Evolutionary conservation across 2,329 filamentous ascomycete species (phyloP), one percentile per base, ranked within the genome.

Genomic region (Fusarium solani-melongenae): DNA sequence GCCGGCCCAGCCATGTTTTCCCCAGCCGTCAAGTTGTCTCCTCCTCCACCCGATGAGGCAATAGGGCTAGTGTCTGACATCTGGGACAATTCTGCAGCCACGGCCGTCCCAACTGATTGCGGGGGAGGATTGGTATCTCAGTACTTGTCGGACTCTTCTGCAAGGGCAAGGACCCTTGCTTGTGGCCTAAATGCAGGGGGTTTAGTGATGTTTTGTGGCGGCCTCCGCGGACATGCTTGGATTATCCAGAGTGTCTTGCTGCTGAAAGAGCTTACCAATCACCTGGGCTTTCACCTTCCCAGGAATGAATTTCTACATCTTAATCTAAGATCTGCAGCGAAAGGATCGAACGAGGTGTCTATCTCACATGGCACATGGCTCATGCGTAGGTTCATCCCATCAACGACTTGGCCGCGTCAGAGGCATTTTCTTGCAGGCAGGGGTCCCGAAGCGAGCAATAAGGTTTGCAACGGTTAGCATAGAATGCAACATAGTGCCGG

Each of bases 381-480:
- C 27, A 33, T 55, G 49, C 31, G 29, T 20, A 33, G n/a, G 29
- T 55, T 55, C 49, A 55, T 55, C 49, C 49, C 49, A 33, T 55
- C 49, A 17, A 39, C 15, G 22, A 46, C 29, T 33, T 33, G 53
- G 20, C 20, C 33, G 20, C 31, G 55, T 36, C 33, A 34, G n/a
- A 36, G 53, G 29, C 55, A 34, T 36, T 57, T n/a, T 24, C n/a
- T 57, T 27, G 29, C 33, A 39, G 6, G 22, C 41, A 46, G 41
- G 41, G 41, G 22, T 27, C 31, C 11, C 33, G 36, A 49, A 36
- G 33, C 33, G 64, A 51, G 49, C 6, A 58, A 33, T 33, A 41
- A 57, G 17, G 39, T 44, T 49, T 58, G 38, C 59, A 55, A 55
- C 59, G 64, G 58, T 62, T 44, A 27, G 41, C 41, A 46, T 27